Evolutionary conservation across 2,329 filamentous ascomycete genomes (phyloP).

Genomic region (Fusarium sp.): DNA sequence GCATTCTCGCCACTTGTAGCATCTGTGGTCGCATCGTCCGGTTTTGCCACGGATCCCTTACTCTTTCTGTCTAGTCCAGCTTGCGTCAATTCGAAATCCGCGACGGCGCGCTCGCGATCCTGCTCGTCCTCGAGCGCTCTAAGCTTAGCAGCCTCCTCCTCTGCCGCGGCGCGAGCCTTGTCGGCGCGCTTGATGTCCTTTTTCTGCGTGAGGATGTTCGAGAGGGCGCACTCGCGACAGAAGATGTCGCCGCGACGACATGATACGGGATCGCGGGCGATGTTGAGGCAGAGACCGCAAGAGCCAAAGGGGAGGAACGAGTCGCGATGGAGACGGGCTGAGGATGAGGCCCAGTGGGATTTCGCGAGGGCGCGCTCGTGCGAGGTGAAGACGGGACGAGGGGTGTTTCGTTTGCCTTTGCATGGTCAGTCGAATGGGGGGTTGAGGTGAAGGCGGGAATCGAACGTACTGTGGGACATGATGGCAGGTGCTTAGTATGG

Average conservation of each 20-base stretch:
- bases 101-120: constrained; percentile 75
- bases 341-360: constrained; percentile 82
- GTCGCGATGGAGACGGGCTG: constrained; percentile 88
- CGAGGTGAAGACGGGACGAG: constrained; percentile 91
- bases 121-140: constrained; percentile 74
- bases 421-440: background rate
- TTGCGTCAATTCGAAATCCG: constrained; percentile 88
- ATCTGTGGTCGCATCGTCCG: background rate
- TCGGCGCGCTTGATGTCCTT: constrained; percentile 90
- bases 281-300: constrained; percentile 87
- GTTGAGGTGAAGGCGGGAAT: background rate
- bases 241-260: constrained; percentile 91
- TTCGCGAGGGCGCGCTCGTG: constrained; percentile 89
- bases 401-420: constrained; percentile 87
- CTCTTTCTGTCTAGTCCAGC: constrained; percentile 68
- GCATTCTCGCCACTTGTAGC: constrained; percentile 12
- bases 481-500: constrained; percentile 20
- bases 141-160: constrained; percentile 72
- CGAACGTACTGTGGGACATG: constrained; percentile 60
- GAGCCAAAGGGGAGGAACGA: constrained; percentile 93
- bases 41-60: constrained; percentile 57
- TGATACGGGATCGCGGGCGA: constrained; percentile 84
- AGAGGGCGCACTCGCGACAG: constrained; percentile 93
- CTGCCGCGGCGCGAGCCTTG: constrained; percentile 71
- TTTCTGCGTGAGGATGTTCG: constrained; percentile 89